phyloP scores from a whole-genome alignment of 495 filamentous ascomycete species.

The Aspergillus heteromorphus region DNA sequence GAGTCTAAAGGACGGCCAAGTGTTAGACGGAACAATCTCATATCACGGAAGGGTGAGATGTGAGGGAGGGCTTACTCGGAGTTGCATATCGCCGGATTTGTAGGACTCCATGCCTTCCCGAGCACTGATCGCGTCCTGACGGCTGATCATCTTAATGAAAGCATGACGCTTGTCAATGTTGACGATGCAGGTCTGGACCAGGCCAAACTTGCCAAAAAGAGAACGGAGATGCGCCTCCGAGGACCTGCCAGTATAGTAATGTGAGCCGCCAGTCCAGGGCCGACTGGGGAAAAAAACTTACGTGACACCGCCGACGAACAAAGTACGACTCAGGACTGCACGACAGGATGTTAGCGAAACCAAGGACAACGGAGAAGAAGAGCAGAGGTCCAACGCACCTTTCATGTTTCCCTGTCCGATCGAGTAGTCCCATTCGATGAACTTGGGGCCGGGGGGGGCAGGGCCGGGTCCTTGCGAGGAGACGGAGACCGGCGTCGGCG shows the following conservation, averaged over 20 bases:
- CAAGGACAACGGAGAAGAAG: not conserved
- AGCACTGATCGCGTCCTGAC: slow-evolving; percentile 74
- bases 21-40: slow-evolving; percentile 13
- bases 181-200: slow-evolving; percentile 95
- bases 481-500: slow-evolving; percentile 59
- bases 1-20: slow-evolving; percentile 53
- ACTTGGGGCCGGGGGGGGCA: slow-evolving; percentile 64
- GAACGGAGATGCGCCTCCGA: slow-evolving; percentile 73
- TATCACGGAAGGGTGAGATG: not conserved
- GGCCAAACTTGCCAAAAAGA: slow-evolving; percentile 72
- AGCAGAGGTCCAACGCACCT: slow-evolving; percentile 41
- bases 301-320: slow-evolving; percentile 96
- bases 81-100: slow-evolving; percentile 63
- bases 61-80: slow-evolving; percentile 57
- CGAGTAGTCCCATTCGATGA: slow-evolving; percentile 70
- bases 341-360: slow-evolving; percentile 16
- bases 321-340: slow-evolving; percentile 81
- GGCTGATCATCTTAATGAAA: slow-evolving; percentile 96
- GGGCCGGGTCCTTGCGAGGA: slow-evolving; percentile 46
- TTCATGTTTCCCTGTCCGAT: slow-evolving; percentile 75
- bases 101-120: slow-evolving; percentile 88
- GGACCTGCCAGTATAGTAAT: slow-evolving; percentile 43
- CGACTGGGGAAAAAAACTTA: slow-evolving; percentile 42
- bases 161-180: slow-evolving; percentile 96
- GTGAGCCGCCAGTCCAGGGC: not conserved